These are phyloP conservation scores for Lodderomyces orthopsilosis DNA, from an alignment of 1,139 yeast genomes.

Conservation along the genomic window DNA sequence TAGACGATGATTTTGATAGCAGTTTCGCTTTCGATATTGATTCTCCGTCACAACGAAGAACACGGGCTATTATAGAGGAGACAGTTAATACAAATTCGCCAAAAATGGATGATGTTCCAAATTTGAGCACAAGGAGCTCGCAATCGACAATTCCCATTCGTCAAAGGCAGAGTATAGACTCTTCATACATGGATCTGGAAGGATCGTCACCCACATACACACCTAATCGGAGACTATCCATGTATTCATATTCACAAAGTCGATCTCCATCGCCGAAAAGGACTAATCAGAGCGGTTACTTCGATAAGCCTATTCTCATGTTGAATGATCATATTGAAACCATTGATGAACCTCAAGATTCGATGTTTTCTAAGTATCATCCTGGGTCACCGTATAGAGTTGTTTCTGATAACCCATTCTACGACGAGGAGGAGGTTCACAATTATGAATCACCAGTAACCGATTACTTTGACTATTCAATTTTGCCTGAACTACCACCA, in stretches of 20 bases:
- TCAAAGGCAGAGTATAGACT: background rate
- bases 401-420: constrained; percentile 15
- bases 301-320: background rate
- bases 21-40: constrained; percentile 7
- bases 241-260: constrained; percentile 14
- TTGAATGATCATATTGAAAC: background rate
- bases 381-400: constrained; percentile 15
- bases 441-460: constrained; percentile 22
- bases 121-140: constrained; percentile 9
- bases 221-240: constrained; percentile 2
- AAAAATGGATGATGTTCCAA: constrained; percentile 10
- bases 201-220: constrained; percentile 7
- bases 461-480: constrained; percentile 38
- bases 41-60: constrained; percentile 11
- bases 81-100: constrained; percentile 9
- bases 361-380: constrained; percentile 8
- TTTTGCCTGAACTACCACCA: constrained; percentile 42
- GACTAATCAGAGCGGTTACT: constrained; percentile 2
- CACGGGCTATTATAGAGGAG: constrained; percentile 10
- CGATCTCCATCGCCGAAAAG: constrained; percentile 36
- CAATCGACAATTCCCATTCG: constrained; percentile 3
- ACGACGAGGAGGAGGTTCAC: constrained; percentile 25
- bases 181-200: constrained; percentile 3
- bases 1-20: constrained; percentile 5
- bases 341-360: background rate